Evolutionary conservation across 805 yeast species (phyloP).

Genomic region (Lachancea nothofagi): DNA sequence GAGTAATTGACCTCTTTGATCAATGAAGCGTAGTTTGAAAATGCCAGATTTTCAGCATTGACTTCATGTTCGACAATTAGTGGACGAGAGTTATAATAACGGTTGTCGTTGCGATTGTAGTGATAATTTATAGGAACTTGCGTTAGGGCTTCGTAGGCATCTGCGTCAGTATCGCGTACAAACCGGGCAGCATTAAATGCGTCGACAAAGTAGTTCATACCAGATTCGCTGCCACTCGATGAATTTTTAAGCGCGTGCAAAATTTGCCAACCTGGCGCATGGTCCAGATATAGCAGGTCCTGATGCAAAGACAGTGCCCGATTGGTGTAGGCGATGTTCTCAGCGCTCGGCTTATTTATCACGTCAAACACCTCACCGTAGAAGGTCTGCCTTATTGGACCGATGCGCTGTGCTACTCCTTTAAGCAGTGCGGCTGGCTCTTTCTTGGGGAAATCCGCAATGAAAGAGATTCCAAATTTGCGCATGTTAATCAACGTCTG

Average conservation of each 20-base stretch:
- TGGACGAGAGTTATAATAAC: slow-evolving; percentile 58
- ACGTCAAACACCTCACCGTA: slow-evolving; percentile 72
- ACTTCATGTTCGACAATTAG: slow-evolving; percentile 52
- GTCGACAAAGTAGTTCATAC: slow-evolving; percentile 66
- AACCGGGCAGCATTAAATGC: slow-evolving; percentile 58
- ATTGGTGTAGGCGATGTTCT: slow-evolving; percentile 65
- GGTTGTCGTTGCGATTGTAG: slow-evolving; percentile 55
- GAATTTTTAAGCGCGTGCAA: slow-evolving; percentile 54
- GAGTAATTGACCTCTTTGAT: slow-evolving; percentile 65
- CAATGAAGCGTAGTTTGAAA: slow-evolving; percentile 26
- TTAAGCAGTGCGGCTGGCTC: slow-evolving; percentile 36
- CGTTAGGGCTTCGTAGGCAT: slow-evolving; percentile 57
- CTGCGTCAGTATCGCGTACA: slow-evolving; percentile 51
- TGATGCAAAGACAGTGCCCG: slow-evolving; percentile 65
- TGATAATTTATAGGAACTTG: slow-evolving; percentile 64
- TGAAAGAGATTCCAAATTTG: slow-evolving; percentile 50
- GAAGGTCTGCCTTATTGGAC: slow-evolving; percentile 64
- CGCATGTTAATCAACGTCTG: slow-evolving; percentile 43
- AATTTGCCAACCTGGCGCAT: slow-evolving; percentile 75
- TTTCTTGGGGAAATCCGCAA: slow-evolving; percentile 48
- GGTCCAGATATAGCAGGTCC: slow-evolving; percentile 71
- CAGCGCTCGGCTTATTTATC: slow-evolving; percentile 43
- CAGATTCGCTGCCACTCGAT: slow-evolving; percentile 45
- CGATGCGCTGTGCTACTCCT: slow-evolving; percentile 49
- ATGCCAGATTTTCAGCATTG: slow-evolving; percentile 29